phyloP scores from a whole-genome alignment of 2,329 filamentous ascomycete genomes.

The Diaporthe helianthi region DNA sequence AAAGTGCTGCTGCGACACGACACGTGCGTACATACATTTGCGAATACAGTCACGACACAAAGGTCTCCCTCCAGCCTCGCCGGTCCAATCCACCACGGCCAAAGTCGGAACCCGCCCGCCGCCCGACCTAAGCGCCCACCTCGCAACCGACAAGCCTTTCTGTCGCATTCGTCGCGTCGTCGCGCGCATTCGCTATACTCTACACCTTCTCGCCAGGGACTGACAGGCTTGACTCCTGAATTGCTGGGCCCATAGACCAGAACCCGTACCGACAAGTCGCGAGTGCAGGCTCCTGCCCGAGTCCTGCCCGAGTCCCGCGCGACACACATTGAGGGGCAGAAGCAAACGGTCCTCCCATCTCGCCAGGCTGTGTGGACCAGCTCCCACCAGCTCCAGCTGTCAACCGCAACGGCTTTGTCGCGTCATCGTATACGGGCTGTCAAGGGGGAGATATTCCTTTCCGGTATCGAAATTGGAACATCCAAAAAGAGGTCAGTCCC shows the following conservation, averaged over 20 bases:
- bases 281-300: background rate
- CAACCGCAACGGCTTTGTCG: constrained; percentile 2
- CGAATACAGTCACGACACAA: background rate
- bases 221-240: background rate
- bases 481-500: constrained; percentile 19
- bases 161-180: constrained; percentile 23
- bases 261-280: background rate
- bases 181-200: constrained; percentile 10
- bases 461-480: background rate
- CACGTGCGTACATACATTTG: constrained; percentile 1
- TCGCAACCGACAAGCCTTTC: background rate
- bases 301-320: constrained; percentile 17
- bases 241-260: background rate
- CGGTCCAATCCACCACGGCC: constrained; percentile 1
- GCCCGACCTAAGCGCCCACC: constrained; percentile 19
- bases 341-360: background rate
- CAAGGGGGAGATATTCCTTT: constrained; percentile 5
- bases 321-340: constrained; percentile 17
- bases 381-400: constrained; percentile 10
- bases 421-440: constrained; percentile 14
- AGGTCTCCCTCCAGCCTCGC: background rate
- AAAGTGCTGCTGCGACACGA: constrained; percentile 11
- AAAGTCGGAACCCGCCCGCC: constrained; percentile 6
- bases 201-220: background rate
- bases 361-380: constrained; percentile 20